Evolutionary conservation across 1,139 yeast genomes (phyloP).

Genomic region (Candida pseudoviswanathii): DNA sequence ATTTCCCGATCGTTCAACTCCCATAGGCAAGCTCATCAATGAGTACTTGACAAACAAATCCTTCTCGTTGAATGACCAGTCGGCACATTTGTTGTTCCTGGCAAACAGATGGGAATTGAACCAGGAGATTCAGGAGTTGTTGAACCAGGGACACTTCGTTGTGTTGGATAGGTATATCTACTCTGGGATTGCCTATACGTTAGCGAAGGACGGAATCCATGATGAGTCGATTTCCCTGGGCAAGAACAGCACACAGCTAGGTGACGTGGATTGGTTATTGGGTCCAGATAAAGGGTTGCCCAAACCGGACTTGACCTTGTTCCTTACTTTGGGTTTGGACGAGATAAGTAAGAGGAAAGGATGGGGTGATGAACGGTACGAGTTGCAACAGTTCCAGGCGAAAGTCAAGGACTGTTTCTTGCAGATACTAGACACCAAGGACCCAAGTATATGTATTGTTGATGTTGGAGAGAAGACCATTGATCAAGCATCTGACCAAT

Average conservation of each 20-base stretch:
- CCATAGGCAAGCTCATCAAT: slow-evolving; percentile 78
- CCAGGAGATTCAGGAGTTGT: slow-evolving; percentile 42
- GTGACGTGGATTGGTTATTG: slow-evolving; percentile 73
- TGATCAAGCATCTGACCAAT: slow-evolving; percentile 50
- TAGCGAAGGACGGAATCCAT: slow-evolving; percentile 58
- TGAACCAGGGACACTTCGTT: slow-evolving; percentile 59
- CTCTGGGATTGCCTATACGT: slow-evolving; percentile 90
- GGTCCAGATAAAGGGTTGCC: slow-evolving; percentile 85
- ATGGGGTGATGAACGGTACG: slow-evolving; percentile 93
- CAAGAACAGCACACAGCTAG: slow-evolving; percentile 36
- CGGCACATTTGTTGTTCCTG: slow-evolving; percentile 85
- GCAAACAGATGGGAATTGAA: slow-evolving; percentile 94
- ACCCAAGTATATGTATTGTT: slow-evolving; percentile 43
- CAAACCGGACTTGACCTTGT: slow-evolving; percentile 80
- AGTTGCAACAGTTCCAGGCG: slow-evolving; percentile 68
- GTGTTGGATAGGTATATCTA: slow-evolving; percentile 86
- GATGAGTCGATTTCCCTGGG: slow-evolving; percentile 11
- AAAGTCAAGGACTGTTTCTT: slow-evolving; percentile 65
- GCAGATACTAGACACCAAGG: slow-evolving; percentile 38
- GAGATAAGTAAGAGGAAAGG: slow-evolving; percentile 64
- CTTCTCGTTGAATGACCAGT: slow-evolving; percentile 62
- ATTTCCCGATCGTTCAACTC: slow-evolving; percentile 87
- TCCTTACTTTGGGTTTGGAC: slow-evolving; percentile 61
- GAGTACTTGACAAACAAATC: slow-evolving; percentile 59
- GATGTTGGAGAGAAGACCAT: slow-evolving; percentile 64